Conservation (phyloP, 2,329 filamentous ascomycete species). For the Teratosphaeriaceae sp. region DNA sequence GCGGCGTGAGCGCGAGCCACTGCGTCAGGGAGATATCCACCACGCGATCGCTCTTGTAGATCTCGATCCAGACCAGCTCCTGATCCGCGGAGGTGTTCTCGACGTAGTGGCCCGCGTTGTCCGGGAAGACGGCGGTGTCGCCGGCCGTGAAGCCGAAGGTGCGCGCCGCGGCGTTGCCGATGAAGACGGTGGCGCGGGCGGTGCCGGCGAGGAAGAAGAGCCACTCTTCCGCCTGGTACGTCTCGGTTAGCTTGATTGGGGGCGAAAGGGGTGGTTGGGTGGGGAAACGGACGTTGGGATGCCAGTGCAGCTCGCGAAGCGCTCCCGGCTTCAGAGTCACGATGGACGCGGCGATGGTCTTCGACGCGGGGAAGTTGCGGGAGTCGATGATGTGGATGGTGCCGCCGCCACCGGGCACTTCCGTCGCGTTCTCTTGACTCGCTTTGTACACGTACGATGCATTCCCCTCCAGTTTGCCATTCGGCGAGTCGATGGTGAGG, state of each 20-base stretch:
- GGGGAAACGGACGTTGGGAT: too few species aligned
- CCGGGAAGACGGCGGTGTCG: conserved; percentile 54
- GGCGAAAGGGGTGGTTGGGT: too few species aligned
- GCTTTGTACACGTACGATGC: conserved; percentile 38
- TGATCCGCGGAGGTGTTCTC: conserved; percentile 52
- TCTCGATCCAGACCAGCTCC: conserved; percentile 50
- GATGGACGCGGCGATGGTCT: conserved; percentile 49
- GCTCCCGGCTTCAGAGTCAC: conserved; percentile 56
- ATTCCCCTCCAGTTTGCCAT: conserved; percentile 32
- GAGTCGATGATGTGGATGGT: conserved; percentile 55
- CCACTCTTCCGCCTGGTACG: conserved; percentile 59
- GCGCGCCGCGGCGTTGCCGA: conserved; percentile 43
- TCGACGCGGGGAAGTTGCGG: conserved; percentile 50
- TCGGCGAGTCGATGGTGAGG: conserved; percentile 34
- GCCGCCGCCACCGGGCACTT: conserved; percentile 52
- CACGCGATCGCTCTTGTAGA: conserved; percentile 48
- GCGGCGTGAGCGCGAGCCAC: conserved; percentile 48
- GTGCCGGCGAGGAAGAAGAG: conserved; percentile 52
- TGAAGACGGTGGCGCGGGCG: conserved; percentile 51
- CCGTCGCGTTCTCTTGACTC: conserved; percentile 42
- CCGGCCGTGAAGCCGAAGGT: conserved; percentile 56
- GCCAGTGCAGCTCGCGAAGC: conserved; percentile 60
- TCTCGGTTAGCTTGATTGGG: too few species aligned
- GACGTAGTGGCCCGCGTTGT: conserved; percentile 51
- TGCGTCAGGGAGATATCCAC: conserved; percentile 51